Evolutionary conservation across 495 filamentous ascomycete species (phyloP), one percentile per base, ranked within the genome.

Genomic region (Aspergillus incahuasiensis): DNA sequence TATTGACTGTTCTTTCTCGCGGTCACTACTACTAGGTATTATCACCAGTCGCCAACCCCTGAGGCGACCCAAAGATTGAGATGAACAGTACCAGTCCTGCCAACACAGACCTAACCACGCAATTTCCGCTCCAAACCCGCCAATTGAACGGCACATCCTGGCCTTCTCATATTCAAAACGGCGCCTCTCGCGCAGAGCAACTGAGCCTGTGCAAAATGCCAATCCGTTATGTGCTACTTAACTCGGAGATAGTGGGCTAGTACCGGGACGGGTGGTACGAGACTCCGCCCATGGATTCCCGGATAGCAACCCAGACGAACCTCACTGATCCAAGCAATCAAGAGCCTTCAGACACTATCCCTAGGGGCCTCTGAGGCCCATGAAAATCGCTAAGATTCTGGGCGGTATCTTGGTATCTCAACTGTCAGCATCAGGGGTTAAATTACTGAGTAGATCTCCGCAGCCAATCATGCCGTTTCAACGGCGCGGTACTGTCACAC

Each of bases 401-500:
- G 41, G 41, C 41, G 41, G 41, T 44, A 28, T 48, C 24, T 47
- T 22, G 47, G 45, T 56, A 56, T 50, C 39, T 18, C n/a, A 9
- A 19, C 35, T 46, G 55, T 57, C 43, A 42, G 13, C 18, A 48
- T 52, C 55, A 57, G 55, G 55, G 55, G 55, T 52, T 52, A 57
- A 57, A 57, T 39, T 39, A 57, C 55, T 25, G n/a, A 40, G 47
- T 48, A 51, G 5, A 15, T 35, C 9, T 5, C 13, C 13, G 21
- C n/a, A 56, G 20, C 54, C 46, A 56, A 50, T 56, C 53, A 42
- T 48, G 22, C 34, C 43, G 19, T 34, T 40, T 32, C 45, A 55
- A 56, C 46, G 54, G 38, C 54, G 48, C 12, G 34, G 34, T 25
- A 50, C 46, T 21, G 15, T 15, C 6, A 49, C 12, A 49, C 8